phyloP scores from a whole-genome alignment of 1,139 yeast species.

The Pichia sp. region DNA sequence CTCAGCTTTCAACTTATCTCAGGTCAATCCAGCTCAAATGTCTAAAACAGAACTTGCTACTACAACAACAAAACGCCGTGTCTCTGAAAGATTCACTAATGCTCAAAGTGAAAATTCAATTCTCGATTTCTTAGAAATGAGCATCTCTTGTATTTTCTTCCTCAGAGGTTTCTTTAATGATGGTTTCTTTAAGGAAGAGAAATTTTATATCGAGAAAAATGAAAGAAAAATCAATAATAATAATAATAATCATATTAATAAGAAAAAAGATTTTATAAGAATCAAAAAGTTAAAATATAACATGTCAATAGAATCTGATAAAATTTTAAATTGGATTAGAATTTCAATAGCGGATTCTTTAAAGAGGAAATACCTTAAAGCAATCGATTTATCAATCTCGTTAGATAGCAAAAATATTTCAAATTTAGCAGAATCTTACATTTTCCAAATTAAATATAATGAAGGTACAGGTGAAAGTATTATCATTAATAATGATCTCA shows the following conservation, averaged over 20 bases:
- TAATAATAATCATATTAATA: neutral
- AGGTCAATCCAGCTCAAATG: too few relatives aligned
- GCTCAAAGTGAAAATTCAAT: constrained; percentile 30
- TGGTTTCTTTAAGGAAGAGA: constrained; percentile 37
- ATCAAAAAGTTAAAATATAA: constrained; percentile 42
- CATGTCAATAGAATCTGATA: constrained; percentile 36
- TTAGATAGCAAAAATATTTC: constrained; percentile 34
- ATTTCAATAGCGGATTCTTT: constrained; percentile 41
- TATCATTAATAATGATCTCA: constrained; percentile 22
- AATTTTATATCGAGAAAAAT: constrained; percentile 27
- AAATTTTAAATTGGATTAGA: constrained; percentile 45
- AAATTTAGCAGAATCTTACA: constrained; percentile 40
- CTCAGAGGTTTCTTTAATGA: constrained; percentile 46
- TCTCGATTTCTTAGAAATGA: constrained; percentile 36
- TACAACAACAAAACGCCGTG: constrained; percentile 8
- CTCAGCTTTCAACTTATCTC: too few relatives aligned
- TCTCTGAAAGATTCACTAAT: constrained; percentile 18
- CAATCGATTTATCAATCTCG: constrained; percentile 40
- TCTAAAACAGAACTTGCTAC: neutral
- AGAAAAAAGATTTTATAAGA: constrained; percentile 29
- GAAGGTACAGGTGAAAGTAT: constrained; percentile 22
- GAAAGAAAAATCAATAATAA: neutral
- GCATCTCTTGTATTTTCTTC: constrained; percentile 46
- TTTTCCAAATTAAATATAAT: constrained; percentile 39
- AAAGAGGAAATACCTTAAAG: constrained; percentile 34